These are phyloP conservation scores for Komagataella pseudopastoris DNA, from an alignment of 805 yeast species.

Conservation along the genomic window DNA sequence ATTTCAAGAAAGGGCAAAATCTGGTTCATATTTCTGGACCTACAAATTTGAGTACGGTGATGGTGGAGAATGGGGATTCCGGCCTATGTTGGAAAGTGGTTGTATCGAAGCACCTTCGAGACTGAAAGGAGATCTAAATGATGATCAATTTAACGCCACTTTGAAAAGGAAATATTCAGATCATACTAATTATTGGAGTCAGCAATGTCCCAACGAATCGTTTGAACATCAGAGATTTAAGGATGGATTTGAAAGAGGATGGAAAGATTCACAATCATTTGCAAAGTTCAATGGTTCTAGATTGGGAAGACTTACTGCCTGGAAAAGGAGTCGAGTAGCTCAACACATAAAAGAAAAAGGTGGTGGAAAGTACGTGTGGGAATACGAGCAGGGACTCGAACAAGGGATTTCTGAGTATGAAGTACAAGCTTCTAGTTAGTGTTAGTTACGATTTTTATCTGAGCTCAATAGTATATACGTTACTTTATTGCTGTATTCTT, in stretches of 20 bases:
- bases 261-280: slow-evolving; percentile 63
- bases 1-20: slow-evolving; percentile 38
- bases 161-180: slow-evolving; percentile 21
- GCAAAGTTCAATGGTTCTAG: slow-evolving; percentile 54
- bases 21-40: slow-evolving; percentile 87
- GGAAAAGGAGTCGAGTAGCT: slow-evolving; percentile 46
- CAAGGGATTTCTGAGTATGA: slow-evolving; percentile 39
- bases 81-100: slow-evolving; percentile 58
- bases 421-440: slow-evolving; percentile 1
- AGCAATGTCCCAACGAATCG: slow-evolving; percentile 36
- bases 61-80: slow-evolving; percentile 96
- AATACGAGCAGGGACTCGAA: slow-evolving; percentile 79
- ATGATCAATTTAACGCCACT: slow-evolving; percentile 24
- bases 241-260: slow-evolving; percentile 67
- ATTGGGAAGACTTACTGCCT: slow-evolving; percentile 61
- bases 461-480: background rate
- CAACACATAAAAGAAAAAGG: slow-evolving; percentile 54
- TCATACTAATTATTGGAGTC: slow-evolving; percentile 62
- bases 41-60: slow-evolving; percentile 75
- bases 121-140: slow-evolving; percentile 20
- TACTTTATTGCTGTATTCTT: background rate
- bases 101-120: slow-evolving; percentile 26
- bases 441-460: background rate
- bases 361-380: slow-evolving; percentile 54
- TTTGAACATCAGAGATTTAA: slow-evolving; percentile 74